Evolutionary conservation across 257 asterid genomes (phyloP).

Genomic region (Nicotiana paniculata): DNA sequence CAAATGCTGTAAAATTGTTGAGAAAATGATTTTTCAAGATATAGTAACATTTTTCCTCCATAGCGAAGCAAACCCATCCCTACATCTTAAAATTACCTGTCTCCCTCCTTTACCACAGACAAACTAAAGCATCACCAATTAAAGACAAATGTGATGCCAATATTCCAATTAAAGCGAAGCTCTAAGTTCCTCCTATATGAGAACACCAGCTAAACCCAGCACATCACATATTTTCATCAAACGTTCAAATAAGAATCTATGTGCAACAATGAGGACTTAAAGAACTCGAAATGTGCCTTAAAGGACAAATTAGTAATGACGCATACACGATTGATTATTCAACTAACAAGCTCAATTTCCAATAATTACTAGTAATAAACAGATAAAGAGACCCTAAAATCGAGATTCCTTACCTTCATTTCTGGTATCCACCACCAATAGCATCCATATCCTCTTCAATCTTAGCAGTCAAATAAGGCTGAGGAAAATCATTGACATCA

Average conservation of each 20-base stretch:
- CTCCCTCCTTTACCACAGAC: neutral
- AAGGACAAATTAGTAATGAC: neutral
- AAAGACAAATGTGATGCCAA: neutral
- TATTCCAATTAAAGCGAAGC: neutral
- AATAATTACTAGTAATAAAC: neutral
- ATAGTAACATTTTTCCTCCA: neutral
- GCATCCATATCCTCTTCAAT: conserved; percentile 58
- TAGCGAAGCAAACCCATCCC: neutral
- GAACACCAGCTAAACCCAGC: neutral
- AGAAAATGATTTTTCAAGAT: neutral
- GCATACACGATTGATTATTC: neutral
- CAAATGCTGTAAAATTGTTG: neutral
- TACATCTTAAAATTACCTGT: neutral
- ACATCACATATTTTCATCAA: neutral
- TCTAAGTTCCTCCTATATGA: neutral
- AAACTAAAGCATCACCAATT: neutral
- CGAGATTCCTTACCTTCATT: conserved; percentile 29
- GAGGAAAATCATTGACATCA: conserved; percentile 58
- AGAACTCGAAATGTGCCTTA: neutral
- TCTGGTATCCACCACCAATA: conserved; percentile 75
- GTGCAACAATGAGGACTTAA: neutral
- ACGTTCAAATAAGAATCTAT: neutral
- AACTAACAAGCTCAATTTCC: neutral
- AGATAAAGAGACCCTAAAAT: neutral
- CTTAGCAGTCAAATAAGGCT: conserved; percentile 56